Conservation (phyloP, 192 early-diverging fungal species). For the Entomortierella lignicola region DNA sequence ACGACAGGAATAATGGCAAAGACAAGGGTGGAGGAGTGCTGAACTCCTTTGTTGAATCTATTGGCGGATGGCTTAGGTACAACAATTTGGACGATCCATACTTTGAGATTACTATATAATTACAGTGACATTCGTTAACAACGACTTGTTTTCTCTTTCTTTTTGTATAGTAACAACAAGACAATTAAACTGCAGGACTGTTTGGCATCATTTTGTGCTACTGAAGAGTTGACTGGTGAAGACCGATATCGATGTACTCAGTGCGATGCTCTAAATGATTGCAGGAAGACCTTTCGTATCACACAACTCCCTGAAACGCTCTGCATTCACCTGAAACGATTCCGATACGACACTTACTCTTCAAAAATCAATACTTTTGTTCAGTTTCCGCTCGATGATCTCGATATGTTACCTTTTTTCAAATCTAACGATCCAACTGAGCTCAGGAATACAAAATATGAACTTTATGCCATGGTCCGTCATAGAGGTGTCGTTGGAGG, state of each 20-base stretch:
- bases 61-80: conserved; percentile 47
- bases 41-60: conserved; percentile 42
- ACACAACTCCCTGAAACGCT: conserved; percentile 53
- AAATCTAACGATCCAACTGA: conserved; percentile 39
- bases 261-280: conserved; percentile 52
- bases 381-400: conserved; percentile 58
- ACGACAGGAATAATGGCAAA: conserved; percentile 15
- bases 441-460: conserved; percentile 45
- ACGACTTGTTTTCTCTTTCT: neutral
- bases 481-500: conserved; percentile 56
- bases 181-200: conserved; percentile 55
- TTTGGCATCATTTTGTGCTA: conserved; percentile 54
- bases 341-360: conserved; percentile 53
- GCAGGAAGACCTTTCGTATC: conserved; percentile 51
- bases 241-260: conserved; percentile 52
- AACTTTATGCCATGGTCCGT: conserved; percentile 54
- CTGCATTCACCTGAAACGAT: conserved; percentile 57
- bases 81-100: neutral
- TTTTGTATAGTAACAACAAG: conserved; percentile 22
- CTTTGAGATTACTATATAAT: neutral
- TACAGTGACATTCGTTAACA: too few relatives aligned
- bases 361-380: conserved; percentile 59
- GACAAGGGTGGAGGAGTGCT: conserved; percentile 38
- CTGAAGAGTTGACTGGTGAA: conserved; percentile 54
- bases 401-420: conserved; percentile 56